A percentile compares a stretch with the other conserved stretches of the same genome.
Evolutionary conservation across 169 alveolate genomes (phyloP).

Genomic region (Plasmodium adleri): DNA sequence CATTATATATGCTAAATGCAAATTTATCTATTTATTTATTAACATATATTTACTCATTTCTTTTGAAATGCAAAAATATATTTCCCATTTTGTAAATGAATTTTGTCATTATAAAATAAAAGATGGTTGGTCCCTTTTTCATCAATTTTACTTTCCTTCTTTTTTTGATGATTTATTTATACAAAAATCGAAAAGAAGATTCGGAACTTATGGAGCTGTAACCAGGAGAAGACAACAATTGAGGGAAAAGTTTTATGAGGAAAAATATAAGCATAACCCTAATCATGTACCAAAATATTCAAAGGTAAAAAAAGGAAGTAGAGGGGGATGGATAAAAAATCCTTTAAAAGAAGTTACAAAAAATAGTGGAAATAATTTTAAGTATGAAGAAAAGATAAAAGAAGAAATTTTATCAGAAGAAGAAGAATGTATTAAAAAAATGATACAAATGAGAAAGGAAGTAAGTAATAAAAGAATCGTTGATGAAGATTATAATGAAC

Average conservation of each 20-base stretch:
- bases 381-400: slow-evolving; percentile 61
- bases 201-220: slow-evolving; percentile 76
- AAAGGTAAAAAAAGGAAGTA: slow-evolving; percentile 60
- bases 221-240: slow-evolving; percentile 62
- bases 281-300: slow-evolving; percentile 60
- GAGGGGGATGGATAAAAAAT: slow-evolving; percentile 75
- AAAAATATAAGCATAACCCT: slow-evolving; percentile 71
- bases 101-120: slow-evolving; percentile 13
- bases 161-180: neutral
- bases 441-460: slow-evolving; percentile 45
- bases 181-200: slow-evolving; percentile 4
- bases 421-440: slow-evolving; percentile 45
- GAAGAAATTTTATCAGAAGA: slow-evolving; percentile 57
- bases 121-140: neutral
- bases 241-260: slow-evolving; percentile 67
- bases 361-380: slow-evolving; percentile 60
- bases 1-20: neutral
- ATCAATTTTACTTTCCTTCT: neutral
- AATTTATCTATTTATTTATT: neutral
- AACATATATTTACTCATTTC: neutral
- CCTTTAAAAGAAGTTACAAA: slow-evolving; percentile 72
- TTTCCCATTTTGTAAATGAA: slow-evolving; percentile 6
- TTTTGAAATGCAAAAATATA: slow-evolving; percentile 28
- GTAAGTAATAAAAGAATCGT: neutral
- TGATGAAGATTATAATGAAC: neutral